These are phyloP conservation scores for Moesziomyces sp. DNA, from an alignment of 1,284 basidiomycete genomes.

Conservation along the genomic window DNA sequence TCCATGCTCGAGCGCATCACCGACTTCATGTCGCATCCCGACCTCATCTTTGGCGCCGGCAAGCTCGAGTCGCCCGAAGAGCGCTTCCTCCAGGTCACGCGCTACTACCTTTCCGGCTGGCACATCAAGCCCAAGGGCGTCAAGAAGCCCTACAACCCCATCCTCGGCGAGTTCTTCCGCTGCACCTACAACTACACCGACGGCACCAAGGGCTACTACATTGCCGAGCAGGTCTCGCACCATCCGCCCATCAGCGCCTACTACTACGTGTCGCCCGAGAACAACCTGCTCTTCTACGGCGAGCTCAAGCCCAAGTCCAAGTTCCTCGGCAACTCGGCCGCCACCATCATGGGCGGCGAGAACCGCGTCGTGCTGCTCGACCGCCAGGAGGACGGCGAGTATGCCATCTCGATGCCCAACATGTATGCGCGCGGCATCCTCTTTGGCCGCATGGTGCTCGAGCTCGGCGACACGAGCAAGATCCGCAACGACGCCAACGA, in stretches of 20 bases:
- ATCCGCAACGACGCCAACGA: conserved; percentile 84
- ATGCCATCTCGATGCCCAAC: conserved; percentile 66
- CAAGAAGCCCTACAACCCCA: conserved; percentile 99
- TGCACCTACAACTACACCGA: conserved; percentile 93
- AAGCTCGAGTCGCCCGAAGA: conserved; percentile 83
- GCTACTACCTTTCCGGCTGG: conserved; percentile 98
- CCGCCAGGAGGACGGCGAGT: conserved; percentile 61
- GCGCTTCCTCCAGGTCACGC: conserved; percentile 88
- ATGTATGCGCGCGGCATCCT: conserved; percentile 92
- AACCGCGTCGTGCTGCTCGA: conserved; percentile 71
- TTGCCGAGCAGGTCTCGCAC: conserved; percentile 91
- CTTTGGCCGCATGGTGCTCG: conserved; percentile 97
- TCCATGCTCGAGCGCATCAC: conserved; percentile 68
- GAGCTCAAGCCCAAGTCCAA: conserved; percentile 94
- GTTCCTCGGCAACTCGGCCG: conserved; percentile 84
- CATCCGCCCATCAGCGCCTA: conserved; percentile 96
- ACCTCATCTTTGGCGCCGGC: conserved; percentile 92
- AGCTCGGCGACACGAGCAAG: conserved; percentile 90
- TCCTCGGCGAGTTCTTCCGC: conserved; percentile 96
- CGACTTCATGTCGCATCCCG: conserved; percentile 99
- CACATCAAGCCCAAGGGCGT: conserved; percentile 99
- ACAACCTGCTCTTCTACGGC: conserved; percentile 81
- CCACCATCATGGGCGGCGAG: conserved; percentile 85
- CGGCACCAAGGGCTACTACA: conserved; percentile 91
- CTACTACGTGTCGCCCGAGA: conserved; percentile 94